These are phyloP conservation scores for Mrakia hoshinonis DNA, from an alignment of 768 basidiomycete genomes.

Conservation along the genomic window DNA sequence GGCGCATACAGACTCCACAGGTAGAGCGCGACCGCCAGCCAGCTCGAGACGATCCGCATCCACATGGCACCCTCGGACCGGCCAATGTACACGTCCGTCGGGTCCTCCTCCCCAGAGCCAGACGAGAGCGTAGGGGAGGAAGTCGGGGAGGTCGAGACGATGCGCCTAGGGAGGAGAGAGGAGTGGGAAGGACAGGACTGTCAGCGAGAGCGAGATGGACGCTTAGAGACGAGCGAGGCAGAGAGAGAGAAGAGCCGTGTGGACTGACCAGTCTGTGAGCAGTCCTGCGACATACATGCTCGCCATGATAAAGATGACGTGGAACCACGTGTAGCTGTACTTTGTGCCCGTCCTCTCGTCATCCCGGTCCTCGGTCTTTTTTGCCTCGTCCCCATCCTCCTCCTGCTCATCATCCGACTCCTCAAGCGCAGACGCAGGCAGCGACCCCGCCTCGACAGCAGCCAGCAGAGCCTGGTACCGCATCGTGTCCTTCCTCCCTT, in stretches of 20 bases:
- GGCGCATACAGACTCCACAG: conserved; percentile 37
- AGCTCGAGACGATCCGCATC: conserved; percentile 94
- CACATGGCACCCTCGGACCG: conserved; percentile 96
- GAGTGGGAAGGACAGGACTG: conserved; percentile 36
- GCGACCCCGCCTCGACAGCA: conserved; percentile 94
- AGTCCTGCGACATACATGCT: too few relatives aligned
- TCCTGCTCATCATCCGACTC: conserved; percentile 50
- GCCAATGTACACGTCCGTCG: conserved; percentile 65
- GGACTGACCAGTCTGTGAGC: too few relatives aligned
- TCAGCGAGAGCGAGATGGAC: neutral
- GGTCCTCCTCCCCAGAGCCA: conserved; percentile 35
- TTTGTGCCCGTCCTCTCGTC: conserved; percentile 89
- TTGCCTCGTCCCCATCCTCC: conserved; percentile 49
- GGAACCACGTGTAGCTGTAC: too few relatives aligned
- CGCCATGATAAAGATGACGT: too few relatives aligned
- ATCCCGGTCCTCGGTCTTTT: conserved; percentile 63
- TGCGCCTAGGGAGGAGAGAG: conserved; percentile 8
- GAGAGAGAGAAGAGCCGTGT: conserved; percentile 7
- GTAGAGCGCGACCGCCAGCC: conserved; percentile 59
- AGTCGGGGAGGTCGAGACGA: conserved; percentile 32
- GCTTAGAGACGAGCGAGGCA: neutral
- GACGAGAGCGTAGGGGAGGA: conserved; percentile 18
- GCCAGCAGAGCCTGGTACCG: conserved; percentile 88
- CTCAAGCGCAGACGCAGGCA: conserved; percentile 81
- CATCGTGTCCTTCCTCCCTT: conserved; percentile 67